Conservation (phyloP, 805 yeast genomes). For the Saturnispora halmiae region DNA sequence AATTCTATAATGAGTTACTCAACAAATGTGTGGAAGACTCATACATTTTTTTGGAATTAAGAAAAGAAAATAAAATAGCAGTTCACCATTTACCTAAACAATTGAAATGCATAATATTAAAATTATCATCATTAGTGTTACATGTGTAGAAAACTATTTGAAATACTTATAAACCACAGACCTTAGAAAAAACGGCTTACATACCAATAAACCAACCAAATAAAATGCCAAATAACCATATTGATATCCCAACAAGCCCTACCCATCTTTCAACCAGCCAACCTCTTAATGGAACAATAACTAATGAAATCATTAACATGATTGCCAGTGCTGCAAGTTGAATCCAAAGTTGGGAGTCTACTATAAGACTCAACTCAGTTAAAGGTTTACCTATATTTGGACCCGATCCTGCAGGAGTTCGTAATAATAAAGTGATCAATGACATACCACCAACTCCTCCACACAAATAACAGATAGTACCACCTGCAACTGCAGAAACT, state of each 20-base stretch:
- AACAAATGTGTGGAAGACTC: too few relatives aligned
- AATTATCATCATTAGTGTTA: too few relatives aligned
- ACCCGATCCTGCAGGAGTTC: conserved; percentile 7
- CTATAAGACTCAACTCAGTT: conserved; percentile 32
- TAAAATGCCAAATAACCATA: conserved; percentile 26
- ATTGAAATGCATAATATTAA: too few relatives aligned
- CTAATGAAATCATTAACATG: conserved; percentile 31
- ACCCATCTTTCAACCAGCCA: conserved; percentile 38
- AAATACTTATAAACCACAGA: too few relatives aligned
- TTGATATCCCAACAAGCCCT: conserved; percentile 28
- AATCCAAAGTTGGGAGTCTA: conserved; percentile 31
- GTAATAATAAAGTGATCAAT: conserved; percentile 20
- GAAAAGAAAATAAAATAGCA: too few relatives aligned
- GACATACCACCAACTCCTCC: conserved; percentile 46
- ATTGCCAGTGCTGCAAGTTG: conserved; percentile 26
- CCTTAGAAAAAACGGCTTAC: not conserved
- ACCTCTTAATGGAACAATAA: conserved; percentile 35
- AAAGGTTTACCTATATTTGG: conserved; percentile 15
- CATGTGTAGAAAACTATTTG: too few relatives aligned
- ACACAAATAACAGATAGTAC: conserved; percentile 40
- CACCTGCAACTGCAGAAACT: conserved; percentile 44
- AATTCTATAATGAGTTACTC: too few relatives aligned
- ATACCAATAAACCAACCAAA: conserved; percentile 7
- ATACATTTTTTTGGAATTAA: too few relatives aligned
- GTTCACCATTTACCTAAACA: too few relatives aligned